phyloP scores from a whole-genome alignment of 441 rosid species.

The Hura crepitans region DNA sequence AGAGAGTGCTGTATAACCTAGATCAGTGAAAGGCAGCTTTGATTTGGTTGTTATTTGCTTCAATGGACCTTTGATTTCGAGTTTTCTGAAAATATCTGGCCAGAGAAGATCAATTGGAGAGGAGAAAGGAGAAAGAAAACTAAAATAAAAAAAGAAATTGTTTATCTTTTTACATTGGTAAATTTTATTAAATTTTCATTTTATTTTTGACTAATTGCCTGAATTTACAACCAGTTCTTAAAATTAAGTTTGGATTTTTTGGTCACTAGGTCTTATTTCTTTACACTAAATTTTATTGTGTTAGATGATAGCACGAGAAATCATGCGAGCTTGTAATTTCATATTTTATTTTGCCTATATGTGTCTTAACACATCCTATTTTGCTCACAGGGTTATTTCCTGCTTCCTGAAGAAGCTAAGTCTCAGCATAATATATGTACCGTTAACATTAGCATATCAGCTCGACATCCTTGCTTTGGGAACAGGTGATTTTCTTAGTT shows the following conservation, averaged over 20 bases:
- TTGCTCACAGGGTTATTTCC: constrained; percentile 68
- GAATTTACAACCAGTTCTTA: background rate
- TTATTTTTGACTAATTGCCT: background rate
- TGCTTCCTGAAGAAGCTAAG: constrained; percentile 85
- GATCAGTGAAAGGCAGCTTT: background rate
- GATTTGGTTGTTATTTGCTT: background rate
- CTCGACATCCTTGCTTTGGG: constrained; percentile 92
- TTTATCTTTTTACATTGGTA: background rate
- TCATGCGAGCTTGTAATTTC: background rate
- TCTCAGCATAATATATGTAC: constrained; percentile 75
- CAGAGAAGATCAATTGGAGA: background rate
- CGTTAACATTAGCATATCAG: constrained; percentile 79
- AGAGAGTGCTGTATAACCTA: background rate
- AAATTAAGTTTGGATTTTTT: background rate
- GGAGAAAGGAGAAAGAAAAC: background rate
- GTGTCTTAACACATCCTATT: constrained; percentile 8
- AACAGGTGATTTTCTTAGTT: constrained; percentile 58
- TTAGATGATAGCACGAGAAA: background rate
- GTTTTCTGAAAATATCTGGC: constrained; percentile 1
- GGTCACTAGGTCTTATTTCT: background rate
- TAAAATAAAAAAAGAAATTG: background rate
- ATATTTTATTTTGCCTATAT: background rate
- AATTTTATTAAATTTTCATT: background rate
- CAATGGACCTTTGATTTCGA: background rate
- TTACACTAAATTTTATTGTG: constrained; percentile 9